These are phyloP conservation scores for Russula olivacea DNA, from an alignment of 768 basidiomycete species.

Conservation along the genomic window DNA sequence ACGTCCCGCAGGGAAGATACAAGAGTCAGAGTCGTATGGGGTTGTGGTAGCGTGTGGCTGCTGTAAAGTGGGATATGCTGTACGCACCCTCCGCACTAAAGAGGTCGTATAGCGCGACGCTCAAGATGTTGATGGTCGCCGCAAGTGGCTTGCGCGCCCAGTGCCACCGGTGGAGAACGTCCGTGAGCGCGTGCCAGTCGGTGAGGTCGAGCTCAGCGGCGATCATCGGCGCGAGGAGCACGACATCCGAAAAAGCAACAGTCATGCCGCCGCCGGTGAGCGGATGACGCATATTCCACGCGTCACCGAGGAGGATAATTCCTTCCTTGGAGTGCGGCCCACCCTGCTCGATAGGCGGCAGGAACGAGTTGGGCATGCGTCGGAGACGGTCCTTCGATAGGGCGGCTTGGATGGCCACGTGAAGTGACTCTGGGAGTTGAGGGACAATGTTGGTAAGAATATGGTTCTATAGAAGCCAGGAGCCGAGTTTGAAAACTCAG, in stretches of 20 bases:
- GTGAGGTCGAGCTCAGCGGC: conserved; percentile 37
- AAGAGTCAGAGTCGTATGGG: neutral
- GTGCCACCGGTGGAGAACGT: conserved; percentile 65
- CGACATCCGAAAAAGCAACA: conserved; percentile 84
- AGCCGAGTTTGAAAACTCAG: neutral
- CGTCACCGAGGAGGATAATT: conserved; percentile 83
- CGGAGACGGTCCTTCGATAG: conserved; percentile 77
- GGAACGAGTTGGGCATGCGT: conserved; percentile 93
- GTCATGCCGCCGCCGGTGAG: conserved; percentile 99
- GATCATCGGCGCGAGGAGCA: conserved; percentile 62
- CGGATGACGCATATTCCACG: conserved; percentile 99
- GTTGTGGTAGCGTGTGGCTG: neutral
- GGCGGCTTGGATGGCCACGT: conserved; percentile 55
- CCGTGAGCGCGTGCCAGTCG: conserved; percentile 49
- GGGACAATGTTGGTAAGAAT: conserved; percentile 72
- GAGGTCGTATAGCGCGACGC: conserved; percentile 88
- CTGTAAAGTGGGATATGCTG: neutral
- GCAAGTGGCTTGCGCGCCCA: conserved; percentile 81
- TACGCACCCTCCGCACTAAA: conserved; percentile 88
- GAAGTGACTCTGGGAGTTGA: conserved; percentile 70
- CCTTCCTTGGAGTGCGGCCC: conserved; percentile 49
- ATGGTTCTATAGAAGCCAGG: conserved; percentile 59
- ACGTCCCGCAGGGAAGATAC: neutral
- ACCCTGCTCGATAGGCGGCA: conserved; percentile 71
- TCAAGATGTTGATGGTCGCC: conserved; percentile 87